phyloP scores from a whole-genome alignment of 805 yeast species.

The Candida maris region DNA sequence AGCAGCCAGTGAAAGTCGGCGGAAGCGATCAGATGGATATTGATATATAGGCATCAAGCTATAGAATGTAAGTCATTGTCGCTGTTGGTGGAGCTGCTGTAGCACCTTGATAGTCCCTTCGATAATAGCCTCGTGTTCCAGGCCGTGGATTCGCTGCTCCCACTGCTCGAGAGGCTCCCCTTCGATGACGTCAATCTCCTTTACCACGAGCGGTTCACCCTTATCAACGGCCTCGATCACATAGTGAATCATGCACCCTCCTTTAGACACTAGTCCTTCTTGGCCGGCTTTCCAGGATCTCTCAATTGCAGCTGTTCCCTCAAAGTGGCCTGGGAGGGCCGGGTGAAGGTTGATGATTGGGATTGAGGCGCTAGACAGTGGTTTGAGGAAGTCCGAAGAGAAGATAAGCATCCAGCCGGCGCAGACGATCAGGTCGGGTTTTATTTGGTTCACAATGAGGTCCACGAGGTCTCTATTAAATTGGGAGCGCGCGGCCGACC shows the following conservation, averaged over 20 bases:
- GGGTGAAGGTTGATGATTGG: slow-evolving; percentile 94
- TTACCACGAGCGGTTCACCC: slow-evolving; percentile 85
- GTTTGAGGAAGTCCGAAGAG: slow-evolving; percentile 69
- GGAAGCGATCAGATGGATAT: slow-evolving; percentile 49
- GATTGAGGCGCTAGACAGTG: slow-evolving; percentile 54
- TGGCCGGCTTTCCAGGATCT: slow-evolving; percentile 96
- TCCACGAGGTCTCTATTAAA: slow-evolving; percentile 80
- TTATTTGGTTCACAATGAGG: slow-evolving; percentile 48
- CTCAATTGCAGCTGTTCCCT: slow-evolving; percentile 95
- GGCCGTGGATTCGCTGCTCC: slow-evolving; percentile 74
- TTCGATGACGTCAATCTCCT: slow-evolving; percentile 64
- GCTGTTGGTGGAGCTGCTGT: slow-evolving; percentile 25
- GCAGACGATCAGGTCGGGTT: slow-evolving; percentile 87
- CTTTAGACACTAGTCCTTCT: slow-evolving; percentile 65
- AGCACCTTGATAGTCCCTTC: slow-evolving; percentile 78
- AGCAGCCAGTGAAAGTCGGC: slow-evolving; percentile 30
- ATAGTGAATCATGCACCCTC: slow-evolving; percentile 95
- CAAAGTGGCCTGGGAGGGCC: slow-evolving; percentile 95
- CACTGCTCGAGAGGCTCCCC: slow-evolving; percentile 78
- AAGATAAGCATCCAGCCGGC: slow-evolving; percentile 98
- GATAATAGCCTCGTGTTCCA: slow-evolving; percentile 90
- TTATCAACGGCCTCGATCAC: slow-evolving; percentile 95
- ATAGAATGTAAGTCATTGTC: not conserved
- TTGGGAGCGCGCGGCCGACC: slow-evolving; percentile 58
- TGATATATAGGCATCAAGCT: slow-evolving; percentile 26